phyloP scores from a whole-genome alignment of 257 asterid genomes.

The Henckelia pumila region DNA sequence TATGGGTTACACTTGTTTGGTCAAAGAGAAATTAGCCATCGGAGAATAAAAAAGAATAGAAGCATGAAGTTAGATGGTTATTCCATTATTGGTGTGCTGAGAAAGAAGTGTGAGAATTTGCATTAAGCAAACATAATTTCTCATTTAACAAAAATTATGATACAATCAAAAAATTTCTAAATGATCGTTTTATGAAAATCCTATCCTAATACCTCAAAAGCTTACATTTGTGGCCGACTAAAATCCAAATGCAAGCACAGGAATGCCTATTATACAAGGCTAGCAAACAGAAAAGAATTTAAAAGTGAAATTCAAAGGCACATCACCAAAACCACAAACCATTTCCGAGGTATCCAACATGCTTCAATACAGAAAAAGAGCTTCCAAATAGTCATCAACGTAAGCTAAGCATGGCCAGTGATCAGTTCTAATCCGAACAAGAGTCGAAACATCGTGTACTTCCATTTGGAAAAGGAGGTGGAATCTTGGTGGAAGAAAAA shows the following conservation, averaged over 20 bases:
- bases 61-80: no score
- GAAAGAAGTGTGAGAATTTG: no score
- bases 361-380: constrained; percentile 54
- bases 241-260: constrained; percentile 10
- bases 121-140: no score
- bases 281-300: constrained; percentile 25
- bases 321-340: constrained; percentile 7
- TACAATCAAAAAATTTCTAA: background rate
- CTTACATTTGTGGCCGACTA: background rate
- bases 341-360: constrained; percentile 15
- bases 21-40: no score
- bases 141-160: no score
- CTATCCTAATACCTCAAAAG: background rate
- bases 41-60: no score
- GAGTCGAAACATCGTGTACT: constrained; percentile 63
- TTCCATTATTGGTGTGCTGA: no score
- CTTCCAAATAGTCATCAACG: constrained; percentile 90
- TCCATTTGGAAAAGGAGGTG: constrained; percentile 95
- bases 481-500: constrained; percentile 92
- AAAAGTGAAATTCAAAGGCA: constrained; percentile 17
- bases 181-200: no score
- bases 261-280: constrained; percentile 15
- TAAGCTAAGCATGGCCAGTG: constrained; percentile 98
- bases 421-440: constrained; percentile 88
- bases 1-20: no score